phyloP scores from a whole-genome alignment of 441 rosid species.

The Omphalea diandra region DNA sequence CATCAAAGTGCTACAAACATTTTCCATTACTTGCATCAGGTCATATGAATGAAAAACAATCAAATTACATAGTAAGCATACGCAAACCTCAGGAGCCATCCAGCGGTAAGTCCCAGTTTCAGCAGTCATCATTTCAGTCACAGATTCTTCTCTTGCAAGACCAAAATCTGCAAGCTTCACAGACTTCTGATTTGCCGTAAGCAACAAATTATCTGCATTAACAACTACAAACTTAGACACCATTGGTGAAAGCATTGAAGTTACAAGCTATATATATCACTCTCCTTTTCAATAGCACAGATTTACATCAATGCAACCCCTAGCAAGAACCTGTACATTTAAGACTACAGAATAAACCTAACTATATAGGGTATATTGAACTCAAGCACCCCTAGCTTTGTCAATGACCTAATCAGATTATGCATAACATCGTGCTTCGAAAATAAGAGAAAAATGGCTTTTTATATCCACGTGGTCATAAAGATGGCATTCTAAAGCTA shows the following conservation, averaged over 20 bases:
- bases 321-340: not conserved
- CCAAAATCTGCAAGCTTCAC: slow-evolving; percentile 97
- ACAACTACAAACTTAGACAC: not conserved
- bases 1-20: not conserved
- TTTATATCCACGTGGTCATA: too few species aligned
- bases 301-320: slow-evolving; percentile 5
- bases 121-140: slow-evolving; percentile 99
- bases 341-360: not conserved
- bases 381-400: not conserved
- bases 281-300: slow-evolving; percentile 6
- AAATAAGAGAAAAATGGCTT: not conserved
- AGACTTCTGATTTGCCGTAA: slow-evolving; percentile 72
- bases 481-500: too few species aligned
- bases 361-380: not conserved
- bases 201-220: slow-evolving; percentile 82
- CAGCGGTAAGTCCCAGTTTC: slow-evolving; percentile 99
- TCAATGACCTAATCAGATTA: not conserved
- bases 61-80: slow-evolving; percentile 1
- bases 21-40: not conserved
- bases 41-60: not conserved
- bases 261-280: slow-evolving; percentile 7
- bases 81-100: slow-evolving; percentile 99
- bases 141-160: slow-evolving; percentile 96
- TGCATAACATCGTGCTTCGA: not conserved
- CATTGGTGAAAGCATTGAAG: not conserved